Conservation (phyloP, 495 filamentous ascomycete genomes). For the Penicillium alfredii region DNA sequence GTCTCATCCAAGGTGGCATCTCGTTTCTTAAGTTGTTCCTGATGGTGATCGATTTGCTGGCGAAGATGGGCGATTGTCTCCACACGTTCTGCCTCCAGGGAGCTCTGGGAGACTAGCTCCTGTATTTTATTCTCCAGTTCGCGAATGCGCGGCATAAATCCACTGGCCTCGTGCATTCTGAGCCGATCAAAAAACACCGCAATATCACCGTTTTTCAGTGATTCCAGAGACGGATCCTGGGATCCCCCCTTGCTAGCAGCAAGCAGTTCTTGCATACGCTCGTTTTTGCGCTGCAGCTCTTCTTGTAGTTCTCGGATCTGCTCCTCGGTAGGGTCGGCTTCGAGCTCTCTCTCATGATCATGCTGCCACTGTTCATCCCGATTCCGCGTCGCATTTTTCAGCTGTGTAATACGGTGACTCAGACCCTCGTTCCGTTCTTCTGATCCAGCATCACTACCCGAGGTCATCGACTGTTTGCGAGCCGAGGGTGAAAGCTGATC, state of each 20-base stretch:
- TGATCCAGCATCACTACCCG: conserved; percentile 11
- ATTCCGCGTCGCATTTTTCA: conserved; percentile 30
- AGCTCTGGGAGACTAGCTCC: conserved; percentile 15
- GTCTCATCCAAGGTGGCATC: conserved; percentile 37
- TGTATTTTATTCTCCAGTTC: conserved; percentile 36
- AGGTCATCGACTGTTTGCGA: conserved; percentile 19
- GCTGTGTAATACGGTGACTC: conserved; percentile 30
- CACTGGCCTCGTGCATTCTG: no score
- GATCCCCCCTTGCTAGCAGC: conserved; percentile 13
- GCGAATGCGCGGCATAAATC: no score
- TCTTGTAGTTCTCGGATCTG: conserved; percentile 36
- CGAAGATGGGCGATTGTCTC: conserved; percentile 36
- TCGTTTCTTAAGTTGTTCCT: conserved; percentile 36
- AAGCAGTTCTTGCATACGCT: conserved; percentile 28
- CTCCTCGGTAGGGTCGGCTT: conserved; percentile 35
- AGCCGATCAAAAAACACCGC: no score
- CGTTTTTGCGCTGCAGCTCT: conserved; percentile 33
- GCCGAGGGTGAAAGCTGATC: conserved; percentile 27
- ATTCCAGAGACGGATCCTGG: no score
- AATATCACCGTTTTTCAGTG: no score
- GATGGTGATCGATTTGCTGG: conserved; percentile 33
- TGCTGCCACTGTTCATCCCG: conserved; percentile 35
- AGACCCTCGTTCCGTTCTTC: conserved; percentile 23
- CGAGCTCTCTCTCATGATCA: conserved; percentile 29
- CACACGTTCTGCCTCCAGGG: conserved; percentile 27